Conservation (phyloP, 2,329 filamentous ascomycete species). For the Neopestalotiopsis sp. region DNA sequence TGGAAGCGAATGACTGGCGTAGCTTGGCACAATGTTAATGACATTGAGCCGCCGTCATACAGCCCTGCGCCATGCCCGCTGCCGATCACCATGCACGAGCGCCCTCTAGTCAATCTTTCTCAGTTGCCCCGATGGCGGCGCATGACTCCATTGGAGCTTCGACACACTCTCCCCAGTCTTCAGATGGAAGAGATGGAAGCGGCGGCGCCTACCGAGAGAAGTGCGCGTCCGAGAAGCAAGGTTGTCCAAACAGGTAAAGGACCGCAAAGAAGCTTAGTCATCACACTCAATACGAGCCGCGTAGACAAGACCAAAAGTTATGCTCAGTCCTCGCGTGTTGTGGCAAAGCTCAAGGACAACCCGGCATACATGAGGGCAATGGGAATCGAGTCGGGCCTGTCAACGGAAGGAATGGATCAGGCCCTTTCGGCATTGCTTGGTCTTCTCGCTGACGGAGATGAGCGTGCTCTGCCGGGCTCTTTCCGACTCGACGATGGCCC, state of each 20-base stretch:
- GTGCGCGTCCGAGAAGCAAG: not conserved
- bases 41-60: slow-evolving; percentile 8
- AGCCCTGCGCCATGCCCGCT: not conserved
- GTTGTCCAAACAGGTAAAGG: not conserved
- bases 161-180: slow-evolving; percentile 1
- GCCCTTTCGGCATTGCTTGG: not conserved
- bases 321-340: not conserved
- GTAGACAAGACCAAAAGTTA: not conserved
- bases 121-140: slow-evolving; percentile 21
- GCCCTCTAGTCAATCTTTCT: slow-evolving; percentile 16
- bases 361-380: not conserved
- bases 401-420: not conserved
- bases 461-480: not conserved
- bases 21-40: slow-evolving; percentile 20
- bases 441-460: not conserved
- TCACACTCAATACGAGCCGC: not conserved
- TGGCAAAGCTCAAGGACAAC: not conserved
- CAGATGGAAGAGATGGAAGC: not conserved
- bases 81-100: slow-evolving; percentile 15
- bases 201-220: not conserved
- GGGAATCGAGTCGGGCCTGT: not conserved
- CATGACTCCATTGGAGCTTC: slow-evolving; percentile 7
- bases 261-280: not conserved
- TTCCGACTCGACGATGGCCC: not conserved
- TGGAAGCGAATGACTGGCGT: slow-evolving; percentile 26